Evolutionary conservation across 371 early-diverging fungal genomes (phyloP), one percentile per base, ranked within the genome.

Genomic region (Mortierella sp.): DNA sequence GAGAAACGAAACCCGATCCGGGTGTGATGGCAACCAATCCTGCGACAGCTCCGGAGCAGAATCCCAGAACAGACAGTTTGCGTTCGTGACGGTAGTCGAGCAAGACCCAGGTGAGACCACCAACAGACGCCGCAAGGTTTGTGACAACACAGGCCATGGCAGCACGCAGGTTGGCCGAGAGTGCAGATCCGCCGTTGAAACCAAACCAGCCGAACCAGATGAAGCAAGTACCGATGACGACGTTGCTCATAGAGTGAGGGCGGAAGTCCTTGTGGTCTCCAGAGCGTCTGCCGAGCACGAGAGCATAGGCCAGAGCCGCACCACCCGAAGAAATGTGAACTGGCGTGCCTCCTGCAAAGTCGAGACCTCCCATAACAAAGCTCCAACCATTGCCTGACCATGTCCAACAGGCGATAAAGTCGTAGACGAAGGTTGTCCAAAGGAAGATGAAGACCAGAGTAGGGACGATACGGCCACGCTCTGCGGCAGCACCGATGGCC

Each of bases 1-100:
- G 93, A 0, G 90, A 88, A 26, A 96, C 94, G 60, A 81, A 97
- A 8, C 98, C 98, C 3, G 95, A 88, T 4, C 86, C 95, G 11
- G 98, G 98, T 0, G 98, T 97, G 62, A 97, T 95, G 15, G 92
- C 89, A 4, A 96, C 97, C n/a, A 97, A 80, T 11, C 95, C 98
- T 12, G 95, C 89, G 31, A 97, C 93, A 19, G 94, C 95, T 30
- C 97, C 97, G 5, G 93, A 91, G 79, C 97, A 97, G 76, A 95
- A 96, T 12, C 93, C 94, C 32, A 97, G 81, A 26, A 92, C 92
- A 30, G 97, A 94, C 32, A 94, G 85, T 71, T 93, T 93, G 50
- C 83, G 85, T 42, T 91, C 87, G 42, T 87, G 73, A 55, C 90
- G 87, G 71, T 92, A 95, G 71, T 94, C 96, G 42, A 91, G 79